Base-by-base conservation (phyloP, 2,329 filamentous ascomycete species). In the Orbilia blumenaviensis region DNA sequence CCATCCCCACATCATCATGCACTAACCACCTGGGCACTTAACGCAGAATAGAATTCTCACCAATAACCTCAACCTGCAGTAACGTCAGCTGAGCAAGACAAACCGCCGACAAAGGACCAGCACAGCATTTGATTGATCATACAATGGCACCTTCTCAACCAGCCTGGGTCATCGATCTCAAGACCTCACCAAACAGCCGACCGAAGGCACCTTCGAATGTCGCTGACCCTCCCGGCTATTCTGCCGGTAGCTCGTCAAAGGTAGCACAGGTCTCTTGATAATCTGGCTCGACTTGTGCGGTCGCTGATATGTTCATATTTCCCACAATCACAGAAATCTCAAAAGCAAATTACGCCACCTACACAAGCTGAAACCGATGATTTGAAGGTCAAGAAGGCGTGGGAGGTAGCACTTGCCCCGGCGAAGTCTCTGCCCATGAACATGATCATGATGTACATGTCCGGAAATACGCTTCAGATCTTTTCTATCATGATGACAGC, bases 401-500 rank as follows among this genome's bases (percentile, higher is more conserved):
- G 95, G 95, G 95, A 99, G 84, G 88, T 99, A 48, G 94, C 95
- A 44, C 89, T 99, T 54, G 94, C 91, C 1, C 95, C 95, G 0
- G 91, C 95, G 78, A 99, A 99, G 86, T 90, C 91, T 82, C 87
- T 99, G 52, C 95, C 95, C 72, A 99, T 99, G 95, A 98, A 96
- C 69, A 94, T 91, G 78, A 94, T 99, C 83, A 97, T 97, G 90
- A 98, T 98, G 93, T 99, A 99, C 87, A 99, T 99, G 95, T 96
- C 94, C 32, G 95, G 95, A 81, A 99, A 98, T 85, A 93, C 92
- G 77, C 88, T 99, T 52, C 95, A 99, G 83, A 98, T 99, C 79
- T 99, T 99, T 86, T 96, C 92, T 84, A 98, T 99, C 84, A 98
- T 98, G 93, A 99, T 98, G 94, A 94, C 98, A 16, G 94, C 94